Evolutionary conservation across 768 basidiomycete genomes (phyloP).

Genomic region (Macrocybe gigantea): DNA sequence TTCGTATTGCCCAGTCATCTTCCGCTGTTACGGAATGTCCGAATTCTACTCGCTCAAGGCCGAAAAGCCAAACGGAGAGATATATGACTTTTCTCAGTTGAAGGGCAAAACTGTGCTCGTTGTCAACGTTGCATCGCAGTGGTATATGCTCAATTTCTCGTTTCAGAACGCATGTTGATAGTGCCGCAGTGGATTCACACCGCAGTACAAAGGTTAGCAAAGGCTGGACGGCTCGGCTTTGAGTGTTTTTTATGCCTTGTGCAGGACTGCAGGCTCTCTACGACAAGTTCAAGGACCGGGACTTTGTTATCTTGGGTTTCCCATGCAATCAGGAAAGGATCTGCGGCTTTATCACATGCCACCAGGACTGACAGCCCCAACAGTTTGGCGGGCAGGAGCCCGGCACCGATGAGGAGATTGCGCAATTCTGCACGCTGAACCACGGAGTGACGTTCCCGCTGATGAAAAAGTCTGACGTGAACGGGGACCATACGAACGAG

Average conservation of each 20-base stretch:
- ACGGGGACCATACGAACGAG: slow-evolving; percentile 78
- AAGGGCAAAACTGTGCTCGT: slow-evolving; percentile 76
- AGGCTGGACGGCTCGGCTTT: too few species aligned
- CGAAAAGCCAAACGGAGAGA: slow-evolving; percentile 47
- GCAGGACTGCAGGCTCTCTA: slow-evolving; percentile 74
- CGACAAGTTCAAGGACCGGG: slow-evolving; percentile 75
- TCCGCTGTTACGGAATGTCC: slow-evolving; percentile 4
- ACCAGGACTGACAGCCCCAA: neutral
- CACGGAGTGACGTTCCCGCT: slow-evolving; percentile 88
- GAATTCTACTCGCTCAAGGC: slow-evolving; percentile 69
- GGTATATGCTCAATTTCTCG: slow-evolving; percentile 34
- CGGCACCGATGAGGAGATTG: slow-evolving; percentile 69
- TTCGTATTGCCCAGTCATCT: too few species aligned
- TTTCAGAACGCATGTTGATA: neutral
- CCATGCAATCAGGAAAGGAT: slow-evolving; percentile 76
- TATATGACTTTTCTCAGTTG: slow-evolving; percentile 60
- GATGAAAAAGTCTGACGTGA: slow-evolving; percentile 92
- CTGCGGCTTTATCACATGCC: neutral
- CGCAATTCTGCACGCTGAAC: slow-evolving; percentile 71
- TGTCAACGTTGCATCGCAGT: slow-evolving; percentile 74
- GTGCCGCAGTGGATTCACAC: slow-evolving; percentile 66
- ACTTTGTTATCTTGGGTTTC: slow-evolving; percentile 80
- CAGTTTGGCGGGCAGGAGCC: slow-evolving; percentile 88
- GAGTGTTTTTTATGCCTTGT: neutral
- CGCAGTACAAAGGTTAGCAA: slow-evolving; percentile 61